phyloP scores from a whole-genome alignment of 2,329 filamentous ascomycete species.

The Mariannaea sp. region DNA sequence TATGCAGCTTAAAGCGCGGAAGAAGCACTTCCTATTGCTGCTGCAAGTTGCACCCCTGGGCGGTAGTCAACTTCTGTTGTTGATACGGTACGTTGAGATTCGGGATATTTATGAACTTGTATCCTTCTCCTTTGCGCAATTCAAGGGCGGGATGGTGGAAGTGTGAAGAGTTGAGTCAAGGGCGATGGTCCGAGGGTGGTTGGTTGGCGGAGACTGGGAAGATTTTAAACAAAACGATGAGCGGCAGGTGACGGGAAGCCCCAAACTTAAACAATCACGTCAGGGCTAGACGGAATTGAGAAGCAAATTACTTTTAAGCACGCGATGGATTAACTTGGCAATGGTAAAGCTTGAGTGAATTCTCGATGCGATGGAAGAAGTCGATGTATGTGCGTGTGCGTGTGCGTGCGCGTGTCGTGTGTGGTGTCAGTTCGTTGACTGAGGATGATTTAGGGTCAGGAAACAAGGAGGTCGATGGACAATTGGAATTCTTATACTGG shows the following conservation, averaged over 20 bases:
- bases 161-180: background rate
- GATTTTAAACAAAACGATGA: background rate
- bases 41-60: conserved; percentile 16
- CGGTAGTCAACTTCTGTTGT: too few relatives aligned
- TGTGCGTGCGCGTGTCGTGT: too few relatives aligned
- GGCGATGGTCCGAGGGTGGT: too few relatives aligned
- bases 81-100: too few relatives aligned
- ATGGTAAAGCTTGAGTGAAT: background rate
- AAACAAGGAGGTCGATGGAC: too few relatives aligned
- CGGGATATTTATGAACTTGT: too few relatives aligned
- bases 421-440: too few relatives aligned
- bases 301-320: too few relatives aligned
- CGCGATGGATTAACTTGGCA: background rate
- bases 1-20: conserved; percentile 28
- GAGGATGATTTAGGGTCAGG: too few relatives aligned
- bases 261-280: conserved; percentile 2
- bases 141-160: conserved; percentile 18
- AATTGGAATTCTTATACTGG: too few relatives aligned
- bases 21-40: conserved; percentile 18
- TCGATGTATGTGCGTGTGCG: too few relatives aligned
- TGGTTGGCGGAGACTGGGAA: background rate
- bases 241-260: background rate
- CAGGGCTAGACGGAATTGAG: background rate
- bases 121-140: conserved; percentile 31
- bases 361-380: background rate